Base-by-base conservation (phyloP, 1,284 basidiomycete genomes). In the Microbotryomycetes sp. region DNA sequence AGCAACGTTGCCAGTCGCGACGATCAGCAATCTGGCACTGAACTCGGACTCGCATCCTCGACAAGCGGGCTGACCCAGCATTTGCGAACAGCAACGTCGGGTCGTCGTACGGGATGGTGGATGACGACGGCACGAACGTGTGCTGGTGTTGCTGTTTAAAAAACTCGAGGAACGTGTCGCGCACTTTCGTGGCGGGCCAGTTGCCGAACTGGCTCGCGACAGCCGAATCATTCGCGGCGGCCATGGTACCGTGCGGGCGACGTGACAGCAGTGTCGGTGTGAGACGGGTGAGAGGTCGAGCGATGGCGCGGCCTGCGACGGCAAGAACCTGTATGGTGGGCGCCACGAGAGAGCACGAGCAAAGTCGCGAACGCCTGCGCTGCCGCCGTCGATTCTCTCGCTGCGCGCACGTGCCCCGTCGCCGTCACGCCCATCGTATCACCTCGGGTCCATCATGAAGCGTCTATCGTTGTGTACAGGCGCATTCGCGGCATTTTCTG, bases 81-180 rank as follows among this genome's bases (percentile, higher is more conserved):
- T 98, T 98, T 68, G 93, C 91, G 73, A 98, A 98, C 64, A 98
- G 84, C 47, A 98, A 81, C 6, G 94, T 97, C 3, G 96, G 76
- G 64, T 78, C 77, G 30, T 98, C 94, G 76, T 92, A 97, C 1
- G 94, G 94, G 69, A 98, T 89, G 51, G 91, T 94, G 15, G 89
- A 84, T 5, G 89, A 92, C 49, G 90, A 94, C n/a, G 87, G 87
- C 62, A 93, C 90, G 75, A 91, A 96, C 41, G 87, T 87, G 77
- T 98, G 96, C 66, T 82, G 81, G 71, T 85, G 84, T 54, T 80
- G 79, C 61, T 83, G 80, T 47, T 67, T 70, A 78, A 97, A 98
- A 79, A 81, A 90, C 66, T 86, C 81, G 74, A 89, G 84, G 76
- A 85, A 91, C 54, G 86, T 84, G 70, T 85, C 77, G 62, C 88